Conservation (phyloP, 371 early-diverging fungal genomes). For the Mycotypha africana region DNA sequence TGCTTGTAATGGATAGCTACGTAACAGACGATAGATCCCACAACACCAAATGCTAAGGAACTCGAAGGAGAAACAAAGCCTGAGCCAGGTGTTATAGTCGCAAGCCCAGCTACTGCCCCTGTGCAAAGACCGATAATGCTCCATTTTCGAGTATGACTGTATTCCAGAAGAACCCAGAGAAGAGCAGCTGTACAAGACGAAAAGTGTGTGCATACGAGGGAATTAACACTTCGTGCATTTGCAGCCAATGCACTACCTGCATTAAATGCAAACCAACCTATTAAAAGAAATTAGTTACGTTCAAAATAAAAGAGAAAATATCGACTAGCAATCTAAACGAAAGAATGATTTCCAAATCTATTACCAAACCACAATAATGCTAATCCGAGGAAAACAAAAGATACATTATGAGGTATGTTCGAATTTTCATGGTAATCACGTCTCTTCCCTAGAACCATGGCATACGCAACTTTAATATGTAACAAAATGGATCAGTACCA, state of each 20-base stretch:
- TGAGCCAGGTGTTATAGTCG: slow-evolving; percentile 74
- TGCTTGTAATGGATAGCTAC: slow-evolving; percentile 57
- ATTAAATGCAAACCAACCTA: slow-evolving; percentile 34
- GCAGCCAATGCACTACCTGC: slow-evolving; percentile 58
- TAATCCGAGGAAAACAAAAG: slow-evolving; percentile 75
- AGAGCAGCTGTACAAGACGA: slow-evolving; percentile 67
- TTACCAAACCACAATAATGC: slow-evolving; percentile 81
- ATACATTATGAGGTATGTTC: slow-evolving; percentile 73
- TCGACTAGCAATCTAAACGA: background rate
- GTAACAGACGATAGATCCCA: slow-evolving; percentile 61
- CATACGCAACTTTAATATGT: slow-evolving; percentile 74
- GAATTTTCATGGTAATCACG: slow-evolving; percentile 59
- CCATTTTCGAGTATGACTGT: slow-evolving; percentile 56
- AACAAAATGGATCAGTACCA: no score
- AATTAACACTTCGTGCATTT: slow-evolving; percentile 70
- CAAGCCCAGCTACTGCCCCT: slow-evolving; percentile 84
- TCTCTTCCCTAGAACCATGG: slow-evolving; percentile 73
- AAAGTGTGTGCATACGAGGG: slow-evolving; percentile 69
- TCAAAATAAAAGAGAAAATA: background rate
- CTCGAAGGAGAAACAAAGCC: slow-evolving; percentile 70
- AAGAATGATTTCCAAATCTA: slow-evolving; percentile 9
- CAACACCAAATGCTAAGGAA: slow-evolving; percentile 62
- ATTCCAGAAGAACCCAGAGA: slow-evolving; percentile 73
- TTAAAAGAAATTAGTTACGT: background rate
- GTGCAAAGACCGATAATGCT: slow-evolving; percentile 81